A percentile compares a stretch with the other conserved stretches of the same genome.
Conservation (phyloP, 352 stramenopile species). For the Phytophthora kernoviae region DNA sequence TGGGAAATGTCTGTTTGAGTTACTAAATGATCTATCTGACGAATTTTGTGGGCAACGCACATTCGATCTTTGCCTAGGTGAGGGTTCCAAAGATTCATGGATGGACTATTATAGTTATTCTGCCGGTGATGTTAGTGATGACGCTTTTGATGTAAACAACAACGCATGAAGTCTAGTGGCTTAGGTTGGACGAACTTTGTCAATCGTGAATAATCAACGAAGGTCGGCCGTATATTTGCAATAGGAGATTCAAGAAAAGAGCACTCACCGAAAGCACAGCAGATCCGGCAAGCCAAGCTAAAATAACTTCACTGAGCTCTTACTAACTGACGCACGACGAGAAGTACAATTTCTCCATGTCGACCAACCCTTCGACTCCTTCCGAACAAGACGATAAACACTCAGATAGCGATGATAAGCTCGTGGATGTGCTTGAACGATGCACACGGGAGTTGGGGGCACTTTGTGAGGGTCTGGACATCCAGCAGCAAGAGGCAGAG, state of each 20-base stretch:
- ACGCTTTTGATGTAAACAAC: too few relatives aligned
- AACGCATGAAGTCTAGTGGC: too few relatives aligned
- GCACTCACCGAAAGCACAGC: too few relatives aligned
- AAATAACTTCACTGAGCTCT: slow-evolving; percentile 7
- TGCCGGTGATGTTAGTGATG: too few relatives aligned
- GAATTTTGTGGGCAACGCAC: neutral
- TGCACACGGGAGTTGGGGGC: slow-evolving; percentile 26
- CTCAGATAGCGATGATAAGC: slow-evolving; percentile 10
- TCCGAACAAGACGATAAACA: neutral
- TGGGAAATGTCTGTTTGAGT: neutral
- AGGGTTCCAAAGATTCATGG: neutral
- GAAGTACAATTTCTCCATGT: neutral
- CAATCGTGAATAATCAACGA: too few relatives aligned
- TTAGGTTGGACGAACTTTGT: too few relatives aligned
- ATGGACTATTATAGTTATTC: neutral
- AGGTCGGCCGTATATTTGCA: too few relatives aligned
- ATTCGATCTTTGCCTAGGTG: neutral
- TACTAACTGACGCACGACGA: slow-evolving; percentile 8
- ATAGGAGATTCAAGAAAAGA: too few relatives aligned
- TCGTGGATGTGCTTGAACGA: slow-evolving; percentile 19
- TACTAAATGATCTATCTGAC: neutral
- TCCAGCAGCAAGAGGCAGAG: slow-evolving; percentile 13
- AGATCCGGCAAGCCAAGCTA: too few relatives aligned
- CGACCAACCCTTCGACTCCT: neutral
- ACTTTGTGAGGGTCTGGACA: slow-evolving; percentile 31